phyloP scores from a whole-genome alignment of 139 green algal genomes.

The Choricystis sp. region DNA sequence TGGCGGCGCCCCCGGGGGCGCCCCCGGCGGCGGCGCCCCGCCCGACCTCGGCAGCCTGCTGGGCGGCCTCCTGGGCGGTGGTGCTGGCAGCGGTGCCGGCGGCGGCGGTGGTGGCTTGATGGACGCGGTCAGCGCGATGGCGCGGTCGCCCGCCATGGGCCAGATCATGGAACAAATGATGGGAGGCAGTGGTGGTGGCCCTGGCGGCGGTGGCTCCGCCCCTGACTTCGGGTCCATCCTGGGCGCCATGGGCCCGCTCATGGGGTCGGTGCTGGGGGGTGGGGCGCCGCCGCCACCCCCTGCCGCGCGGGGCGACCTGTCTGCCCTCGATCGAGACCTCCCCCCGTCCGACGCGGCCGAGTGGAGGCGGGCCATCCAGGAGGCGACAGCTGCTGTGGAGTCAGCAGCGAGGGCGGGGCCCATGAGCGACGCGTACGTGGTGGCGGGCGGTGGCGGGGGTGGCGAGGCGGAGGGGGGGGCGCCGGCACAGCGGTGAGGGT shows the following conservation, averaged over 20 bases:
- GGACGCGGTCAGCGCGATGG: background rate
- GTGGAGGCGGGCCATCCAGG: background rate
- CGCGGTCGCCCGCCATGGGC: background rate
- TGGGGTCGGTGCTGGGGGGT: background rate
- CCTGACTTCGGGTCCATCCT: background rate
- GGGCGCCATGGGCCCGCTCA: background rate
- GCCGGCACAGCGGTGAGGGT: background rate
- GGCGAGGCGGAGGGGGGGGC: background rate
- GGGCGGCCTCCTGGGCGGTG: background rate
- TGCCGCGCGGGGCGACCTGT: background rate
- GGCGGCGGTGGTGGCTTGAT: background rate
- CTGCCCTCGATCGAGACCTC: background rate
- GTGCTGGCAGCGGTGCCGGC: no score
- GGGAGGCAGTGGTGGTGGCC: no score
- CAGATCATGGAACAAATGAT: background rate
- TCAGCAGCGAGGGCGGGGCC: no score
- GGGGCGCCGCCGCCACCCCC: no score
- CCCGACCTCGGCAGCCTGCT: background rate
- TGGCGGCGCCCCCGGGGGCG: no score
- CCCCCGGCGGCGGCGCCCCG: no score
- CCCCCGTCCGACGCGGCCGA: background rate
- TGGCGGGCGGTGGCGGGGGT: no score
- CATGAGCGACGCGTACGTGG: background rate
- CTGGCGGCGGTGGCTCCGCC: no score
- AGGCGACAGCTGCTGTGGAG: no score